Conservation (phyloP, 805 yeast species). For the Pichia scutulata region DNA sequence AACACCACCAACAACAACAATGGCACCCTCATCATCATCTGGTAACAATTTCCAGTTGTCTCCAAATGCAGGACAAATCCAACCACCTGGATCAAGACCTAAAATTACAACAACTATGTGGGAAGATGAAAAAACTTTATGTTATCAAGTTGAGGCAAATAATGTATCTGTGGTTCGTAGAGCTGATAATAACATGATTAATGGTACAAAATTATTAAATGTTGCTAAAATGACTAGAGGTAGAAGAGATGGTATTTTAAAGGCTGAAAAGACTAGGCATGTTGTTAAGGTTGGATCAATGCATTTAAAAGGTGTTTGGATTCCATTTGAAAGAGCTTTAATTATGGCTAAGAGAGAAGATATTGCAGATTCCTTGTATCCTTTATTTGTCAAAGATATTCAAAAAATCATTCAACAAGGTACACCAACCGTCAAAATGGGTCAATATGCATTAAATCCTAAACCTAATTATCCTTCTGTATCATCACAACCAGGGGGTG, state of each 20-base stretch:
- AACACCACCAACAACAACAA: constrained; percentile 7
- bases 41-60: constrained; percentile 15
- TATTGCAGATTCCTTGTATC: constrained; percentile 49
- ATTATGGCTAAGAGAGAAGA: constrained; percentile 65
- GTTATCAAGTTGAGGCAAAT: constrained; percentile 66
- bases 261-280: constrained; percentile 57
- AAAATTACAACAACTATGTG: constrained; percentile 67
- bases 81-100: constrained; percentile 39
- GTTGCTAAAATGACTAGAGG: constrained; percentile 73
- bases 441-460: constrained; percentile 13
- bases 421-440: constrained; percentile 25
- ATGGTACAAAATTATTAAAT: constrained; percentile 60
- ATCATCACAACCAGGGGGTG: background rate
- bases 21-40: constrained; percentile 12
- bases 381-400: constrained; percentile 58
- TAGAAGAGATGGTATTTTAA: constrained; percentile 61
- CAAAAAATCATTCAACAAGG: constrained; percentile 37
- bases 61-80: constrained; percentile 31
- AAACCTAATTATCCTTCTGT: background rate
- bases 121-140: constrained; percentile 67
- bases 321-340: constrained; percentile 63
- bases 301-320: constrained; percentile 73
- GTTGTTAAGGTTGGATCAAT: constrained; percentile 70
- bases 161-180: constrained; percentile 60
- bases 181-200: constrained; percentile 66